Percentiles rank a stretch among this genome's conserved stretches.
Evolutionary conservation across 805 yeast species (phyloP).

Genomic region (Ogataea corticis): DNA sequence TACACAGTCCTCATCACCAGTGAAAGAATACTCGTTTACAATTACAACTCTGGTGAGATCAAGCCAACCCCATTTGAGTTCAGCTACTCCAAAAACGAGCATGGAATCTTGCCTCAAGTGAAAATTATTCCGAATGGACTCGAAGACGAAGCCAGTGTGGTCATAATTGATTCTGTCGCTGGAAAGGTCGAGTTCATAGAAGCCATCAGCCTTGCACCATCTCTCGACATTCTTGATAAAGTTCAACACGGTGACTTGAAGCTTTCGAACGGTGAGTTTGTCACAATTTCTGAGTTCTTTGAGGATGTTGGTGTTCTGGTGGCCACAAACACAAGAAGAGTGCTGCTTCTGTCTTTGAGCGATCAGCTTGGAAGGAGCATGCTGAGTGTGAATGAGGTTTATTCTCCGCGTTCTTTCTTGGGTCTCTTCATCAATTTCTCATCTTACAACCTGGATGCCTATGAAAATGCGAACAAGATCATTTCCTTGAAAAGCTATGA

Average conservation of each 20-base stretch:
- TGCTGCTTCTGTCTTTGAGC: conserved; percentile 59
- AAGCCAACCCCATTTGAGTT: conserved; percentile 59
- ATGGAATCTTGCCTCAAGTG: conserved; percentile 49
- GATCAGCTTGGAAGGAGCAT: conserved; percentile 68
- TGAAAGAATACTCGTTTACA: conserved; percentile 66
- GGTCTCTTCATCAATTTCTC: conserved; percentile 18
- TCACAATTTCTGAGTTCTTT: conserved; percentile 56
- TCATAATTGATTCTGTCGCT: conserved; percentile 56
- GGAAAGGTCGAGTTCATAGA: conserved; percentile 73
- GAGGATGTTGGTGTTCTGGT: conserved; percentile 76
- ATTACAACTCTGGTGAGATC: conserved; percentile 59
- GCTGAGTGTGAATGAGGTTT: conserved; percentile 24
- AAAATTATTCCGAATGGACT: conserved; percentile 61
- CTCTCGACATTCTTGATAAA: conserved; percentile 43
- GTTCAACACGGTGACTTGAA: conserved; percentile 38
- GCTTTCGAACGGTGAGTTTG: conserved; percentile 51
- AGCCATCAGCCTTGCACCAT: conserved; percentile 67
- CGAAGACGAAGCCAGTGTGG: conserved; percentile 61
- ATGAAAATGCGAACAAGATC: conserved; percentile 43
- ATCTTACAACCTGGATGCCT: conserved; percentile 21
- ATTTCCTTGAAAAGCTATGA: conserved; percentile 47
- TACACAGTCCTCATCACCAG: conserved; percentile 41
- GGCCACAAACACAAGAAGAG: conserved; percentile 70
- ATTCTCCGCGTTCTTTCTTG: conserved; percentile 23
- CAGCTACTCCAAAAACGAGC: conserved; percentile 35